These are phyloP conservation scores for Marchantia polymorpha DNA, from an alignment of 225 moss, liverwort and hornwort species.

Conservation along the genomic window DNA sequence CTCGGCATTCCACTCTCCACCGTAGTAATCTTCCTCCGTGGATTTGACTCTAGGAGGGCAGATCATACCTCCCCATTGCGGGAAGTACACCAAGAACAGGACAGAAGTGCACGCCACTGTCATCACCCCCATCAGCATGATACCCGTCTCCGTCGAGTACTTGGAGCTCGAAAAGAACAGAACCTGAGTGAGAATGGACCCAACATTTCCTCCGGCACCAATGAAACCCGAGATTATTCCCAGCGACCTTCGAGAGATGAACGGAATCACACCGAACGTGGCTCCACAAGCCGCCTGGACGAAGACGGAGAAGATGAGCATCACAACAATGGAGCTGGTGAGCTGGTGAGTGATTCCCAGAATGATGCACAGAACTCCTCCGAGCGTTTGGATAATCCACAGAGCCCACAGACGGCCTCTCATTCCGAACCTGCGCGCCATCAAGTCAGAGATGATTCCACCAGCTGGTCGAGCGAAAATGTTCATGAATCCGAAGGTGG, in stretches of 20 bases:
- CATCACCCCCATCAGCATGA: too few species aligned
- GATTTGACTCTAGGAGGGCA: too few species aligned
- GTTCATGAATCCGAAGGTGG: conserved; percentile 65
- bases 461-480: conserved; percentile 63
- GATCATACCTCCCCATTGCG: too few species aligned
- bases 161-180: conserved; percentile 53
- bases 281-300: conserved; percentile 72
- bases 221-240: conserved; percentile 69
- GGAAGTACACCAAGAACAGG: too few species aligned
- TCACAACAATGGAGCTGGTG: conserved; percentile 29
- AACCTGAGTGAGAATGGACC: conserved; percentile 54
- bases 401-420: conserved; percentile 69
- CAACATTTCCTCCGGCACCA: conserved; percentile 73
- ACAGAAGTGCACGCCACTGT: too few species aligned
- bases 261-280: conserved; percentile 72
- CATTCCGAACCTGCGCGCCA: conserved; percentile 51
- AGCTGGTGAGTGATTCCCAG: conserved; percentile 39
- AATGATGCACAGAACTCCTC: conserved; percentile 53
- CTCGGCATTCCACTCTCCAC: too few species aligned
- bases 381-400: conserved; percentile 51
- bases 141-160: conserved; percentile 48
- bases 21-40: too few species aligned
- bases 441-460: conserved; percentile 50
- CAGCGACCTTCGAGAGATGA: conserved; percentile 65
- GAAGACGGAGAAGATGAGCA: conserved; percentile 70